Evolutionary conservation across 2,329 filamentous ascomycete species (phyloP).

Genomic region (Thelonectria rubi): DNA sequence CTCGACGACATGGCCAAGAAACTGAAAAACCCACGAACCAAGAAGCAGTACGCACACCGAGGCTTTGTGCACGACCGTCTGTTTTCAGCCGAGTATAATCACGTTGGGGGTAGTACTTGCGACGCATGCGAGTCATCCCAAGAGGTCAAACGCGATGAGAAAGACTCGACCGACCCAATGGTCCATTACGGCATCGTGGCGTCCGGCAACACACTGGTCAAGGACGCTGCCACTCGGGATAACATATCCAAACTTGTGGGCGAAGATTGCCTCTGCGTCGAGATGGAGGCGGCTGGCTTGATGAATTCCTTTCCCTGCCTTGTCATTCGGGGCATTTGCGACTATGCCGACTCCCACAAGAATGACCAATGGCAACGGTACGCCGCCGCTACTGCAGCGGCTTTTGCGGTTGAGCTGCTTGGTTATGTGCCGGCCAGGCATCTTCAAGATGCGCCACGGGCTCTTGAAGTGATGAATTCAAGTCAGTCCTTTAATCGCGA

Average conservation of each 20-base stretch:
- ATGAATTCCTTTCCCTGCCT: slow-evolving; percentile 18
- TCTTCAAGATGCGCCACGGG: background rate
- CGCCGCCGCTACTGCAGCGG: slow-evolving; percentile 47
- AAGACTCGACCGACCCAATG: slow-evolving; percentile 8
- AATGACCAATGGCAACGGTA: slow-evolving; percentile 49
- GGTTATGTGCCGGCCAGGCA: background rate
- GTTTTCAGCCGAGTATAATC: slow-evolving; percentile 17
- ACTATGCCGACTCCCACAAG: slow-evolving; percentile 52
- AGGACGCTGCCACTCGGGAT: slow-evolving; percentile 25
- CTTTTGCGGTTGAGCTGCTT: slow-evolving; percentile 37
- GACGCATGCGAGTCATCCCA: background rate
- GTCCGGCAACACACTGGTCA: slow-evolving; percentile 37
- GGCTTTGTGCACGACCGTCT: slow-evolving; percentile 28
- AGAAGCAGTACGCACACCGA: slow-evolving; percentile 23
- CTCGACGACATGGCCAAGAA: slow-evolving; percentile 15
- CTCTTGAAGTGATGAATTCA: background rate
- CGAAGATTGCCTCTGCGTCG: slow-evolving; percentile 33
- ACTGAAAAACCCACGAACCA: background rate
- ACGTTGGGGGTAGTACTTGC: slow-evolving; percentile 21
- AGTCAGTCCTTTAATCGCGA: background rate
- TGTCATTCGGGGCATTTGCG: slow-evolving; percentile 50
- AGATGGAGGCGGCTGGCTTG: slow-evolving; percentile 28
- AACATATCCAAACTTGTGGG: background rate
- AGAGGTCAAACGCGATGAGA: slow-evolving; percentile 2
- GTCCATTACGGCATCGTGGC: slow-evolving; percentile 40